Base-by-base conservation (phyloP, 2,329 filamentous ascomycete genomes). In the Coniochaeta prunicola region DNA sequence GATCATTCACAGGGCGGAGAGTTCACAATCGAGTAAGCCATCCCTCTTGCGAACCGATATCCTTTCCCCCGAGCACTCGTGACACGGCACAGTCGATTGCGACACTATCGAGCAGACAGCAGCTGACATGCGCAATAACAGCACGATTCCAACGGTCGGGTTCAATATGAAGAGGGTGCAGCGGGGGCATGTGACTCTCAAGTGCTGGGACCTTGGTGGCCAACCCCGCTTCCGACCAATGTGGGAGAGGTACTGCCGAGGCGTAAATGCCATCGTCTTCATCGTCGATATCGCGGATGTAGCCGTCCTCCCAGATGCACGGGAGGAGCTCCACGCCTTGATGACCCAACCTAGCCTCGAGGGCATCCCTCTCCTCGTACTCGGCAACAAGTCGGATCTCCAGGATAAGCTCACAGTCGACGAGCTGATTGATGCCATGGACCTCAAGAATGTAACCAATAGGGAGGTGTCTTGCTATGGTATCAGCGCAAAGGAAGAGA, bases 121-220 rank as follows among this genome's bases (percentile, higher is more conserved):
- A 55, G 63, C 67, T 77, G 74, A 79, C 68, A 63, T 65, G 67
- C 64, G 66, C 70, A 65, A 71, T 69, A 65, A 70, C 79, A 97
- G 93, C 80, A 96, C 93, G 65, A 97, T 97, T 73, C 94, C 94
- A 62, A 99, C 94, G 17, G 93, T 99, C 68, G 94, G 94, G 65
- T 97, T 97, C 81, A 99, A 97, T 76, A 96, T 97, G 87, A 97
- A 97, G 82, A 88, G 90, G 66, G 92, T 99, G 68, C 92, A 97
- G 77, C 93, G 94, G 71, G 94, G 94, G 67, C 93, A 97, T 84
- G 94, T 99, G 73, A 96, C 94, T 67, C 82, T 99, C 69, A 97
- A 97, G 77, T 99, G 94, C 76, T 99, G 94, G 94, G 94, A 99
- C 78, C 86, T 99, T 64, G 94, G 94, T 67, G 94, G 94, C 58